Conservation (phyloP, 192 early-diverging fungal genomes). For the Rhizophagus prolifer region DNA sequence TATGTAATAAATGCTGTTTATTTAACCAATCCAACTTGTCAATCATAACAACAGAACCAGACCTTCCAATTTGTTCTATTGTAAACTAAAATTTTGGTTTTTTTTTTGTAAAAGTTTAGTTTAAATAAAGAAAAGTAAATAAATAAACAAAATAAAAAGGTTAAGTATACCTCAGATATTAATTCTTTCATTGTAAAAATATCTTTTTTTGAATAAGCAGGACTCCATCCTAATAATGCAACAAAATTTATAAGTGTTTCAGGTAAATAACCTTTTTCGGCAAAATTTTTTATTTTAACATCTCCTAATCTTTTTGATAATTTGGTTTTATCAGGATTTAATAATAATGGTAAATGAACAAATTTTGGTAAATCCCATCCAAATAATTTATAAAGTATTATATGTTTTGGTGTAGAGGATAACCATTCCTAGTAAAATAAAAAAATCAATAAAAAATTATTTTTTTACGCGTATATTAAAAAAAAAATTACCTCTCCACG, state of each 20-base stretch:
- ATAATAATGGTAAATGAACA: slow-evolving; percentile 84
- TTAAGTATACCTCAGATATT: slow-evolving; percentile 45
- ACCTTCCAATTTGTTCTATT: slow-evolving; percentile 58
- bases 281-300: slow-evolving; percentile 70
- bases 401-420: slow-evolving; percentile 89
- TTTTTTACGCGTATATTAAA: background rate
- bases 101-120: background rate
- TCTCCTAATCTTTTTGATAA: slow-evolving; percentile 89
- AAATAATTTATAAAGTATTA: slow-evolving; percentile 79
- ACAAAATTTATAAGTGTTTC: slow-evolving; percentile 86
- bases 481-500: slow-evolving; percentile 67
- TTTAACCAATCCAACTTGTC: slow-evolving; percentile 78
- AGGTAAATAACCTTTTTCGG: slow-evolving; percentile 78
- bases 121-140: background rate
- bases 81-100: slow-evolving; percentile 48
- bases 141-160: background rate
- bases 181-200: slow-evolving; percentile 65
- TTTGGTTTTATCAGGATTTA: slow-evolving; percentile 80
- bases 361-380: slow-evolving; percentile 78
- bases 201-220: slow-evolving; percentile 55
- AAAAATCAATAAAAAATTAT: background rate
- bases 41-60: slow-evolving; percentile 60
- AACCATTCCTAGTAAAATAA: slow-evolving; percentile 75
- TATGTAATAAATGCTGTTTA: slow-evolving; percentile 60
- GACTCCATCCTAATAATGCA: slow-evolving; percentile 80